These are phyloP conservation scores for Xylaria digitata DNA, from an alignment of 2,329 filamentous ascomycete species.

Conservation along the genomic window DNA sequence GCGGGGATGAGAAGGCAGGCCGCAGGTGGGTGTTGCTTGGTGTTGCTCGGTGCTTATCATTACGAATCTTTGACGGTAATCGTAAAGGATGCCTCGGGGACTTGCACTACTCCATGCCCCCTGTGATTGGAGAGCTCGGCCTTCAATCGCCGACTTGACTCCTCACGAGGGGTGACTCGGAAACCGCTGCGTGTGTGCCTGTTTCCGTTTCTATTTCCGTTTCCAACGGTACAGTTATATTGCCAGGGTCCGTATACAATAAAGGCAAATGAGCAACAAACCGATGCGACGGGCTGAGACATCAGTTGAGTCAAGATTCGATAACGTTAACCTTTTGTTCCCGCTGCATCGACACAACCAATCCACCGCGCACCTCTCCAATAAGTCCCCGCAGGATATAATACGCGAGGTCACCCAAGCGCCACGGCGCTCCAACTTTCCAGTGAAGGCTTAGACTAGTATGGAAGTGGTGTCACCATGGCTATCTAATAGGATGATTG, in stretches of 20 bases:
- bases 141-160: constrained; percentile 18
- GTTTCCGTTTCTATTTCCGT: background rate
- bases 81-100: constrained; percentile 17
- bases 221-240: constrained; percentile 3
- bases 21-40: constrained; percentile 1
- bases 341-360: background rate
- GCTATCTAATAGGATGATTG: background rate
- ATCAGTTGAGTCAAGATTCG: constrained; percentile 22
- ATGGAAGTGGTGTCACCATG: constrained; percentile 8
- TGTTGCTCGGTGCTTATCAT: constrained; percentile 27
- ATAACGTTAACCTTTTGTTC: background rate
- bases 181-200: background rate
- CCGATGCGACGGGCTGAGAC: constrained; percentile 19
- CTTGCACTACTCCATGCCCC: constrained; percentile 1
- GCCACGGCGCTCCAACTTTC: constrained; percentile 12
- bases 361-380: background rate
- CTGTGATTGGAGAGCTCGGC: constrained; percentile 1
- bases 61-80: constrained; percentile 11
- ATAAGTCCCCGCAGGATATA: background rate
- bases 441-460: background rate
- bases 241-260: background rate
- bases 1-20: constrained; percentile 24
- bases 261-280: background rate
- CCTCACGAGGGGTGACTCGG: constrained; percentile 1
- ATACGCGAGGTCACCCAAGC: constrained; percentile 20